Conservation (phyloP, 139 green algal genomes). For the Coccomyxa sp. region DNA sequence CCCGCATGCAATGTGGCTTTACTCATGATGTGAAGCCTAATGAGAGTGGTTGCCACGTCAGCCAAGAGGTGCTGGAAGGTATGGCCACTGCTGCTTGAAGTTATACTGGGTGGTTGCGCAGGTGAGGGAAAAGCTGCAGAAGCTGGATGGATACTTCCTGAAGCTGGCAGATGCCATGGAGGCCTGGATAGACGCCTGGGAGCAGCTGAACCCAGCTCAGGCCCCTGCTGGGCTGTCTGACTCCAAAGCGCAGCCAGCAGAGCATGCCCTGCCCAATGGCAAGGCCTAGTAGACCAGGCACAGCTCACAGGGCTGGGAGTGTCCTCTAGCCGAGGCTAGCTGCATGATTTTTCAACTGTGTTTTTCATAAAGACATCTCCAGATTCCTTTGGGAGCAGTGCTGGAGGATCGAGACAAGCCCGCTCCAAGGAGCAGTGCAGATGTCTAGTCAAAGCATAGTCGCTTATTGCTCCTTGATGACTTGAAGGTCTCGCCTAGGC, state of each 20-base stretch:
- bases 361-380: too few species aligned
- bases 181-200: constrained; percentile 84
- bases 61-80: not conserved
- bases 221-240: not conserved
- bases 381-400: too few species aligned
- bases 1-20: not conserved
- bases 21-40: not conserved
- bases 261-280: too few species aligned
- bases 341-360: too few species aligned
- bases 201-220: constrained; percentile 56
- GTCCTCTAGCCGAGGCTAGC: too few species aligned
- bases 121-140: constrained; percentile 67
- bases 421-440: too few species aligned
- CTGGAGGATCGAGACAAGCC: too few species aligned
- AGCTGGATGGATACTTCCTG: constrained; percentile 92
- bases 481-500: too few species aligned
- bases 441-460: too few species aligned
- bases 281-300: too few species aligned
- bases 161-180: constrained; percentile 93
- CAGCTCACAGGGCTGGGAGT: too few species aligned
- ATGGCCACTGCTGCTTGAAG: not conserved
- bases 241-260: not conserved
- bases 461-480: too few species aligned
- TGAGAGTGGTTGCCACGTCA: not conserved
- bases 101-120: constrained; percentile 1